A percentile compares a stretch with the other conserved stretches of the same genome.
Conservation (phyloP, 192 early-diverging fungal species). For the Linderina pennispora region DNA sequence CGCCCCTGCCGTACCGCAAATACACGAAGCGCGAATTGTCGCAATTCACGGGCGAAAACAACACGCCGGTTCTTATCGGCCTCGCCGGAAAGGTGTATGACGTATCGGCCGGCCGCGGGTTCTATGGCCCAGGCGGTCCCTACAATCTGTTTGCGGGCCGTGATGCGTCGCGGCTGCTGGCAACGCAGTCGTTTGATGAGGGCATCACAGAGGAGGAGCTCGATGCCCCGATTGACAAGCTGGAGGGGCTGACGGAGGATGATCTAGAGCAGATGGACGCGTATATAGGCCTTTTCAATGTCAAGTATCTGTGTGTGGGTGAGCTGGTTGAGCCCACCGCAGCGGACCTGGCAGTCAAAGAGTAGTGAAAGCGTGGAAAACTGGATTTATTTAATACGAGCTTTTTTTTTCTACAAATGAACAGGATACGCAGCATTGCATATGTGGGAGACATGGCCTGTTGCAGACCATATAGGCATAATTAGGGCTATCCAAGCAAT, state of each 20-base stretch:
- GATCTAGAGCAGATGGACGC: conserved; percentile 69
- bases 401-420: too few species aligned
- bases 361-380: too few species aligned
- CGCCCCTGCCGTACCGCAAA: conserved; percentile 3
- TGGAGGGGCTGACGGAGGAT: conserved; percentile 68
- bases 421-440: too few species aligned
- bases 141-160: conserved; percentile 95
- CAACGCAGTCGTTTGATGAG: conserved; percentile 85
- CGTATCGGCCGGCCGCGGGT: conserved; percentile 75
- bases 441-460: too few species aligned
- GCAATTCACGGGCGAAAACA: conserved; percentile 9
- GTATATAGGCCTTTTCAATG: conserved; percentile 69
- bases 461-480: too few species aligned
- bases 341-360: too few species aligned
- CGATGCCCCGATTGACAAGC: conserved; percentile 67
- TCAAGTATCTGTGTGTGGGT: conserved; percentile 76
- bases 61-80: conserved; percentile 69
- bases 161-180: conserved; percentile 87
- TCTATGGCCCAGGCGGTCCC: conserved; percentile 84
- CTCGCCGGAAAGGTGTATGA: conserved; percentile 87
- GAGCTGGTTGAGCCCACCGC: conserved; percentile 57
- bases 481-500: too few species aligned
- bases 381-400: too few species aligned
- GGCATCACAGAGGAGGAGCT: conserved; percentile 60
- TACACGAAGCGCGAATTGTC: conserved; percentile 43